Percentiles rank a stretch among this genome's conserved stretches.
phyloP scores from a whole-genome alignment of 257 asterid species.

The Primulina huaijiensis region DNA sequence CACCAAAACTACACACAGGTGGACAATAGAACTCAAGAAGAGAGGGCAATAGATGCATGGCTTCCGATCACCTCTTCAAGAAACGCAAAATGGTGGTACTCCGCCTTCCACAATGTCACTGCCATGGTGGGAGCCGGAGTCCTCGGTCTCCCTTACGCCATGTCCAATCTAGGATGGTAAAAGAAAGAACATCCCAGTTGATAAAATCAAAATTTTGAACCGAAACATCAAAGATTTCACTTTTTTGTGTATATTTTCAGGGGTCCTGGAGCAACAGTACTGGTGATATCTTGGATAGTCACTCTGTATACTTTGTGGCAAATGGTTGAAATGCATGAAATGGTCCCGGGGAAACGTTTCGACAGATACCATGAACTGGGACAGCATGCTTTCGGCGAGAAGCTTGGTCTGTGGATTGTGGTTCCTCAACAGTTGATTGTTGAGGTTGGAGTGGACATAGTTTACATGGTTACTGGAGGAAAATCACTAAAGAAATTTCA shows the following conservation, averaged over 20 bases:
- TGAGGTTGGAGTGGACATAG: conserved; percentile 38
- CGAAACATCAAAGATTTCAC: background rate
- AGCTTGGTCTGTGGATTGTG: conserved; percentile 44
- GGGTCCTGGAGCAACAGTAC: conserved; percentile 35
- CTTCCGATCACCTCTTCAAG: conserved; percentile 42
- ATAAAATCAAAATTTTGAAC: no score
- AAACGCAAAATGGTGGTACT: conserved; percentile 50
- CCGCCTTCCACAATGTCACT: conserved; percentile 49
- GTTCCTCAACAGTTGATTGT: conserved; percentile 45
- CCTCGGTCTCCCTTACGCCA: conserved; percentile 44
- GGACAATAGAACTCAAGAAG: conserved; percentile 30
- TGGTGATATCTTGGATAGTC: conserved; percentile 32
- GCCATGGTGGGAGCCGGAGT: conserved; percentile 49
- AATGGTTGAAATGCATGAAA: conserved; percentile 45
- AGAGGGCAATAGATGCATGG: conserved; percentile 44
- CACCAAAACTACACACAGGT: conserved; percentile 15
- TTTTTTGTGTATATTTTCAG: conserved; percentile 11
- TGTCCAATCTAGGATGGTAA: conserved; percentile 46
- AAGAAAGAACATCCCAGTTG: background rate
- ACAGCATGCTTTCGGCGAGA: conserved; percentile 33
- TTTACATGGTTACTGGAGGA: conserved; percentile 48
- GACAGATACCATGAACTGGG: conserved; percentile 40
- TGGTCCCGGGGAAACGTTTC: conserved; percentile 32
- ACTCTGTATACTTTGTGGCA: conserved; percentile 37
- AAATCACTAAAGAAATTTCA: conserved; percentile 35